Conservation (phyloP, 768 basidiomycete genomes). For the Mycena galericulata region DNA sequence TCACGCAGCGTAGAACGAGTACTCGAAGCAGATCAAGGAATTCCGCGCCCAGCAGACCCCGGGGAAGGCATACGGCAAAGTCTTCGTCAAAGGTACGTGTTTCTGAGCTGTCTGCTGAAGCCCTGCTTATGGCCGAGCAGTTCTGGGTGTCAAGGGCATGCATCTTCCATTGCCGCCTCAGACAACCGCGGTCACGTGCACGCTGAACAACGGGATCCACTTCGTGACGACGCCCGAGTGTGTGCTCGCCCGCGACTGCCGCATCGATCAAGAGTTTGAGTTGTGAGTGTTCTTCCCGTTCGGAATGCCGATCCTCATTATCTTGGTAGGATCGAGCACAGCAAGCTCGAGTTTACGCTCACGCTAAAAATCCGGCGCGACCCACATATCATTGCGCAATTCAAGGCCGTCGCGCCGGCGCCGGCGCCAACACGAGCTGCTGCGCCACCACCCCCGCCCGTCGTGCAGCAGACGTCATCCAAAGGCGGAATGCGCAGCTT, state of each 20-base stretch:
- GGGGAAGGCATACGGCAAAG: constrained; percentile 89
- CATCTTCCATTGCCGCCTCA: constrained; percentile 84
- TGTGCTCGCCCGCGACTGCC: constrained; percentile 65
- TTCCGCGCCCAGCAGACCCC: constrained; percentile 80
- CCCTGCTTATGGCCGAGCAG: constrained; percentile 53
- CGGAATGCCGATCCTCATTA: not conserved
- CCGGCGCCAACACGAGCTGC: constrained; percentile 57
- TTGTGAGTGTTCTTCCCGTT: constrained; percentile 64
- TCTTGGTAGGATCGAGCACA: constrained; percentile 82
- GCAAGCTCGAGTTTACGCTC: constrained; percentile 94
- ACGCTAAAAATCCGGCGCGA: constrained; percentile 89
- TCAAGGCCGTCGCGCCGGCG: constrained; percentile 70
- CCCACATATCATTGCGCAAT: constrained; percentile 84
- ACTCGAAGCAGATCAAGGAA: constrained; percentile 90
- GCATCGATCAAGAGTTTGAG: constrained; percentile 91
- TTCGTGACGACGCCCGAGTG: constrained; percentile 91
- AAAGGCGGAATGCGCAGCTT: constrained; percentile 81
- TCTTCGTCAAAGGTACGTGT: constrained; percentile 88
- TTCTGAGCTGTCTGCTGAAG: not conserved
- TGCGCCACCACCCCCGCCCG: constrained; percentile 45
- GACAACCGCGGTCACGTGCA: constrained; percentile 82
- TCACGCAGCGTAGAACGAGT: constrained; percentile 78
- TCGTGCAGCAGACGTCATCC: constrained; percentile 63
- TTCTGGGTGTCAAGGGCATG: constrained; percentile 80
- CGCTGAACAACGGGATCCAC: constrained; percentile 96